These are phyloP conservation scores for Lagerstroemia speciosa DNA, from an alignment of 345 rosid species.

Conservation along the genomic window DNA sequence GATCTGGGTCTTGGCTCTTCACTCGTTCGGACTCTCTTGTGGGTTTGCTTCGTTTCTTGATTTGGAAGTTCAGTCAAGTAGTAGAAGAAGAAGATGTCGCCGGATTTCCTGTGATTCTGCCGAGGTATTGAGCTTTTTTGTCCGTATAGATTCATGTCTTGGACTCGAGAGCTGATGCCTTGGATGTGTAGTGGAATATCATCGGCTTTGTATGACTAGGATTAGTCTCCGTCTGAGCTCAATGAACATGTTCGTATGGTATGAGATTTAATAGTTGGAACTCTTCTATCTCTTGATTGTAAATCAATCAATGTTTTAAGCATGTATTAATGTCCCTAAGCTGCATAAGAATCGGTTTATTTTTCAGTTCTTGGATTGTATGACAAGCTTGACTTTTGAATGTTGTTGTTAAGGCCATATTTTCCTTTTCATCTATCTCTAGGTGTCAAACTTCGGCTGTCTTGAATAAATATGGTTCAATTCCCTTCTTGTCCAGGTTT, in stretches of 20 bases:
- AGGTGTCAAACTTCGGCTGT: background rate
- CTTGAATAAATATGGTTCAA: background rate
- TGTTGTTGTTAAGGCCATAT: slow-evolving; percentile 1
- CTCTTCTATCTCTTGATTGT: background rate
- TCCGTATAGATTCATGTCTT: background rate
- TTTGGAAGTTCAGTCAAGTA: background rate
- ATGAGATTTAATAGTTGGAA: background rate
- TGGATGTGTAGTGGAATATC: background rate
- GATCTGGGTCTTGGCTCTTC: slow-evolving; percentile 1
- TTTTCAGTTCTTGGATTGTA: background rate
- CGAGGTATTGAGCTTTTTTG: slow-evolving; percentile 15
- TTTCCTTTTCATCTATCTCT: background rate
- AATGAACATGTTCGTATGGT: background rate
- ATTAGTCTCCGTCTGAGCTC: slow-evolving; percentile 1
- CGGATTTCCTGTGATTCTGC: slow-evolving; percentile 1
- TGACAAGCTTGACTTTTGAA: background rate
- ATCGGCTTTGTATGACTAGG: slow-evolving; percentile 4
- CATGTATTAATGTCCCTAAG: background rate
- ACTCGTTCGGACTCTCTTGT: background rate
- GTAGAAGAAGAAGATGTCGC: slow-evolving; percentile 10
- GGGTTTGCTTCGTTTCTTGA: slow-evolving; percentile 1
- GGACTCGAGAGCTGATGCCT: slow-evolving; percentile 2
- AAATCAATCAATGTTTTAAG: background rate
- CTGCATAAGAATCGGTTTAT: background rate
- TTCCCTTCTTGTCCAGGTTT: slow-evolving; percentile 7